Evolutionary conservation across 1,139 yeast genomes (phyloP), one percentile per base, ranked within the genome.

Genomic region (Magnusiomyces clavatus): DNA sequence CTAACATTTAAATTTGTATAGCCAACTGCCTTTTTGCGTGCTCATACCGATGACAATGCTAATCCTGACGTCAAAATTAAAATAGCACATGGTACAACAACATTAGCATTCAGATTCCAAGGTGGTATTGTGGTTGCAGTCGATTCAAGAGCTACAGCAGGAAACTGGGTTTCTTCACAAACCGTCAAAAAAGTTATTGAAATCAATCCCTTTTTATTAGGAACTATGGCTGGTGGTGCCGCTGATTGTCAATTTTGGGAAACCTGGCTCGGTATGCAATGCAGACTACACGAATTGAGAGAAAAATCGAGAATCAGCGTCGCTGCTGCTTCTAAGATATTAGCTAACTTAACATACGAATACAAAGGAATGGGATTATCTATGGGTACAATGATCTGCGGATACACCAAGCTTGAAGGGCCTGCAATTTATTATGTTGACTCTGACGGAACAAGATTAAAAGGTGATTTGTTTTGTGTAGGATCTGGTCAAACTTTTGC

Each of bases 161-260:
- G 98, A 51, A 84, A 86, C 64, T 92, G 97, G 97, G 85, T 94
- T 63, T 98, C 97, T 14, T 89, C 97, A 29, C 97, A 90, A 70
- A 89, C 97, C 1, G 99, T 92, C 59, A 90, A 92, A 72, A 92
- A 92, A 71, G 98, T 92, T 51, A 90, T 92, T 66, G 92, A 92
- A 69, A 92, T 92, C 72, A 94, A 94, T 70, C 97, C 97, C 50
- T 86, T 86, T 66, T 73, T 92, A 60, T 77, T 92, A 63, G 99
- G 99, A 59, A 92, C 99, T 36, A 83, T 92, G 97, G 99, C 99
- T 39, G 99, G 99, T 72, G 97, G 97, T 75, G 99, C 99, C 50
- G 98, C 98, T 31, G 99, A 92, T 72, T 92, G 99, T 77, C 98
- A 94, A 70, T 94, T 77, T 71, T 92, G 99, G 99, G 97, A 92